phyloP scores from a whole-genome alignment of 2,329 filamentous ascomycete species.

The Beauveria varroae region DNA sequence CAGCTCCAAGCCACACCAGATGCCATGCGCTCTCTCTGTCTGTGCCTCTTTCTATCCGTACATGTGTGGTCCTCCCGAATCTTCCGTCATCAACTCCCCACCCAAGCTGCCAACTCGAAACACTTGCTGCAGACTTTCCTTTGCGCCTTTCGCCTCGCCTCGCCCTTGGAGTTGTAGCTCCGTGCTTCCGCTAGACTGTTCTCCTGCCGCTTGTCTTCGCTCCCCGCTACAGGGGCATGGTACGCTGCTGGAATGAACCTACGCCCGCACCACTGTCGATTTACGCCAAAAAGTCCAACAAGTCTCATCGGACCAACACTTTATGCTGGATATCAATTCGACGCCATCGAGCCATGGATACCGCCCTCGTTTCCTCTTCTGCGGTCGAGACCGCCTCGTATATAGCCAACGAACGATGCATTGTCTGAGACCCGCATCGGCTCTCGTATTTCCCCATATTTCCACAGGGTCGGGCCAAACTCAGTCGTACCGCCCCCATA shows the following conservation, averaged over 20 bases:
- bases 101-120: conserved; percentile 2
- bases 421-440: conserved; percentile 2
- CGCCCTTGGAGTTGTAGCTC: not conserved
- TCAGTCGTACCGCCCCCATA: not conserved
- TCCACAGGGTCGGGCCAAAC: not conserved
- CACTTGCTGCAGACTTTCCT: not conserved
- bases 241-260: not conserved
- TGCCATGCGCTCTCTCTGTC: not conserved
- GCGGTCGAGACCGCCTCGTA: not conserved
- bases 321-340: not conserved
- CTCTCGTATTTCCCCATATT: conserved; percentile 7
- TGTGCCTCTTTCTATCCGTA: not conserved
- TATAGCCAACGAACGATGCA: not conserved
- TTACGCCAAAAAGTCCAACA: no score
- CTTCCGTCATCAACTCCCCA: not conserved
- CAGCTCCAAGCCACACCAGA: not conserved
- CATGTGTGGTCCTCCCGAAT: no score
- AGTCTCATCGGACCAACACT: not conserved
- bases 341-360: not conserved
- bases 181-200: not conserved
- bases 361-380: not conserved
- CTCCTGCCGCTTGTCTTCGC: no score
- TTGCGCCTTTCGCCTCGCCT: no score
- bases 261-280: no score
- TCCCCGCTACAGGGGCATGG: no score